These are phyloP conservation scores for Globisporangium megalacanthum DNA, from an alignment of 352 stramenopile genomes.

Conservation along the genomic window DNA sequence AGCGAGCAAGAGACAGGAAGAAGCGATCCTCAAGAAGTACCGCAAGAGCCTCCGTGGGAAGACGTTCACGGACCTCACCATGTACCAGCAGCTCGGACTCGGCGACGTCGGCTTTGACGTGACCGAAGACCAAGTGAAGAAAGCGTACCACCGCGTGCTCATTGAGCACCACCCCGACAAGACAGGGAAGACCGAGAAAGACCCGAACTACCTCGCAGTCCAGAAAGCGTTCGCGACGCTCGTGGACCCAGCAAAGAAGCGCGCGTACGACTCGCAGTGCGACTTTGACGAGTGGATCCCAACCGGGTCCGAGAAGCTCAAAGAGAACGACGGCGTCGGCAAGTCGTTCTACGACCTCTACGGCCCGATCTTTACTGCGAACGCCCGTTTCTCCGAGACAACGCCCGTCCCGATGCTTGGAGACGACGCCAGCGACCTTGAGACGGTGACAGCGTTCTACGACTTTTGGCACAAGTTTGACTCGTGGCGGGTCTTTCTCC, in stretches of 20 bases:
- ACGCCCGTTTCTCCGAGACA: constrained; percentile 79
- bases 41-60: constrained; percentile 75
- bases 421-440: constrained; percentile 50
- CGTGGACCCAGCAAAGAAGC: constrained; percentile 80
- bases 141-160: constrained; percentile 83
- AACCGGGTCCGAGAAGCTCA: constrained; percentile 68
- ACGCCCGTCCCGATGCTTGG: constrained; percentile 72
- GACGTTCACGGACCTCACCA: constrained; percentile 78
- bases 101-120: constrained; percentile 73
- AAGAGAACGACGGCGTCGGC: constrained; percentile 64
- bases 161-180: constrained; percentile 88
- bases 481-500: constrained; percentile 81
- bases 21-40: constrained; percentile 70
- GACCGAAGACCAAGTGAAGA: constrained; percentile 83
- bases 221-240: constrained; percentile 80
- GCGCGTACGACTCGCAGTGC: constrained; percentile 81
- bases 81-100: constrained; percentile 84
- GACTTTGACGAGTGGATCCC: constrained; percentile 85
- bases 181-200: constrained; percentile 86
- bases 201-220: constrained; percentile 85
- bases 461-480: constrained; percentile 90
- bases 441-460: constrained; percentile 78
- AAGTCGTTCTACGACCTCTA: constrained; percentile 87
- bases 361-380: constrained; percentile 66
- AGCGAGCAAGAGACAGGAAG: constrained; percentile 61